A percentile compares a stretch with the other conserved stretches of the same genome.
Evolutionary conservation across 2,329 filamentous ascomycete genomes (phyloP).

Genomic region (Fusarium sp.): DNA sequence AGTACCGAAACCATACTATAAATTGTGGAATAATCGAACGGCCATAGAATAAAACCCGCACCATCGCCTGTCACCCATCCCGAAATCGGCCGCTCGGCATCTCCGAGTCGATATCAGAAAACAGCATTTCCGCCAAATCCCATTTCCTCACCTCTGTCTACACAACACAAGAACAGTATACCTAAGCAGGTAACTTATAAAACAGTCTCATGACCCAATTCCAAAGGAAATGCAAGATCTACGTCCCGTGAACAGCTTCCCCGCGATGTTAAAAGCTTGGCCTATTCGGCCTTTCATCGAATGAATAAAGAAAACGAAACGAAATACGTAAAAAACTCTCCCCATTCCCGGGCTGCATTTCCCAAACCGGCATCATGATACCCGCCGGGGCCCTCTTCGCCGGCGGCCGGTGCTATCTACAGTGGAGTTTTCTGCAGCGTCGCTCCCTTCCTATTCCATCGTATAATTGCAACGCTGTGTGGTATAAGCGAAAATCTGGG

Average conservation of each 20-base stretch:
- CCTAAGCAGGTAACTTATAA: rapidly evolving
- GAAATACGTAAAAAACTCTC: constrained; percentile 27
- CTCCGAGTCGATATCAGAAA: background rate
- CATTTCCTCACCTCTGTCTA: background rate
- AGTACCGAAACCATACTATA: background rate
- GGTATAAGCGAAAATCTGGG: constrained; percentile 18
- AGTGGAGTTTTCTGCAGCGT: constrained; percentile 11
- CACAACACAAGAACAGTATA: background rate
- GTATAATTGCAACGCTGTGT: background rate
- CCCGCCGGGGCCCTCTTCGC: constrained; percentile 22
- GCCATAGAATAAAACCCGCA: background rate
- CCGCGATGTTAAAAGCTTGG: background rate
- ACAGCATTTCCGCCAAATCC: background rate
- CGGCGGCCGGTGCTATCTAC: constrained; percentile 27
- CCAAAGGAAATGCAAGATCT: background rate
- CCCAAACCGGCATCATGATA: constrained; percentile 1
- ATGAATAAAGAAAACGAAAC: constrained; percentile 25
- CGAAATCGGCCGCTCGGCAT: background rate
- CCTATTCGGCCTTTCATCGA: background rate
- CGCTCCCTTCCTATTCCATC: background rate
- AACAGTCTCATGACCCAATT: background rate
- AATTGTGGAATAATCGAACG: background rate
- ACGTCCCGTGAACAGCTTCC: background rate
- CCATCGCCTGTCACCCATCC: background rate
- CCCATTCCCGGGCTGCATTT: background rate